A percentile compares a stretch with the other conserved stretches of the same genome.
Conservation (phyloP, 2,329 filamentous ascomycete species). For the Epichloe gansuensis region DNA sequence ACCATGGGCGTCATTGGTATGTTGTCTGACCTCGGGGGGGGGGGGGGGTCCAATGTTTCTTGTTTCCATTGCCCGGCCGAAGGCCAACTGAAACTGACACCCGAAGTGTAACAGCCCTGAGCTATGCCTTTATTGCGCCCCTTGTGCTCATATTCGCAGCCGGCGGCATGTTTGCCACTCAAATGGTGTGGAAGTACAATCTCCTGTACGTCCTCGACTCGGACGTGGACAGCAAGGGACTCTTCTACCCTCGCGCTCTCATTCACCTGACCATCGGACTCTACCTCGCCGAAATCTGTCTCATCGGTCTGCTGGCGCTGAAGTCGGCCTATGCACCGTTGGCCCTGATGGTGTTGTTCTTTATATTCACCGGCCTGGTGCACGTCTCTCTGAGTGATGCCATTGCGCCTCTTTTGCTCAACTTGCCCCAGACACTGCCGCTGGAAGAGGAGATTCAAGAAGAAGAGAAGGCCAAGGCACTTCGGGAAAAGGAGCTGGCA, state of each 20-base stretch:
- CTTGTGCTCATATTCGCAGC: conserved; percentile 73
- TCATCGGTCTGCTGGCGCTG: conserved; percentile 74
- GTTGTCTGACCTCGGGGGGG: too few species aligned
- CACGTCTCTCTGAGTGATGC: conserved; percentile 63
- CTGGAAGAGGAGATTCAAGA: conserved; percentile 36
- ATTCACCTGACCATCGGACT: conserved; percentile 75
- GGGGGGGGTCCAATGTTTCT: neutral
- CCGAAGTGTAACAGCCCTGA: conserved; percentile 44
- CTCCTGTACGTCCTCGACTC: conserved; percentile 77
- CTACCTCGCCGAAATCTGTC: conserved; percentile 69
- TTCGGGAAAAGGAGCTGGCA: conserved; percentile 11
- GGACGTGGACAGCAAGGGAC: conserved; percentile 72
- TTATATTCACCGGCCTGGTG: conserved; percentile 64
- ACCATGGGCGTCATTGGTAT: too few species aligned
- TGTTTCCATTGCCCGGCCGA: neutral
- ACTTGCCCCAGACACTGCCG: conserved; percentile 60
- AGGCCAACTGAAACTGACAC: neutral
- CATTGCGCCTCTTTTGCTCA: conserved; percentile 62
- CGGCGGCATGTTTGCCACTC: conserved; percentile 67
- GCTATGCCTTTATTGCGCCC: conserved; percentile 77
- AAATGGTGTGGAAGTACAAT: conserved; percentile 83
- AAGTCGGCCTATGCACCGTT: conserved; percentile 54
- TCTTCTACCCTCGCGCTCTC: conserved; percentile 76
- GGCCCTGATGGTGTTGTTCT: conserved; percentile 61
- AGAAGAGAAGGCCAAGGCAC: conserved; percentile 35